phyloP scores from a whole-genome alignment of 2,329 filamentous ascomycete species.

The Diplocarpon rosae region DNA sequence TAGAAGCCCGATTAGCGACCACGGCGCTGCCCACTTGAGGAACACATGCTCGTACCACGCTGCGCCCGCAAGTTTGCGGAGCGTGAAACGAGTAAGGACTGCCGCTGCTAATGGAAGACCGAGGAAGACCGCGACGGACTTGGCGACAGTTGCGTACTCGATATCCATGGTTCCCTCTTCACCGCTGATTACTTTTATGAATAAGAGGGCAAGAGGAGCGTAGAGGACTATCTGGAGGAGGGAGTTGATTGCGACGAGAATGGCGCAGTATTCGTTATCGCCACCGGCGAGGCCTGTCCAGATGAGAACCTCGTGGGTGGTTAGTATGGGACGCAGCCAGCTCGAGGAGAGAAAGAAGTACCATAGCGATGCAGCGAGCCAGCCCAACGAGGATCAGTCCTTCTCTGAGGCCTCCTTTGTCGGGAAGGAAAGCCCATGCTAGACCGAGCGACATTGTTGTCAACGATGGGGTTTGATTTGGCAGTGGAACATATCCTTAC shows the following conservation, averaged over 20 bases:
- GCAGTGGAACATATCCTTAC: slow-evolving; percentile 9
- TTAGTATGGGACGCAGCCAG: neutral
- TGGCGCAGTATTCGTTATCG: slow-evolving; percentile 58
- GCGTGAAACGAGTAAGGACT: slow-evolving; percentile 56
- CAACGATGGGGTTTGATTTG: neutral
- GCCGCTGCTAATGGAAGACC: slow-evolving; percentile 75
- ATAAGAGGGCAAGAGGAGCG: slow-evolving; percentile 53
- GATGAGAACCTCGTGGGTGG: slow-evolving; percentile 38
- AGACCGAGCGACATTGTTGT: slow-evolving; percentile 36
- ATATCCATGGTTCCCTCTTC: slow-evolving; percentile 33
- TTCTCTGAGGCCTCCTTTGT: slow-evolving; percentile 44
- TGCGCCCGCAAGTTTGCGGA: slow-evolving; percentile 44
- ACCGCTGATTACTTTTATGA: slow-evolving; percentile 57
- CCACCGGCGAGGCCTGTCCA: slow-evolving; percentile 73
- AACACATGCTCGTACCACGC: slow-evolving; percentile 59
- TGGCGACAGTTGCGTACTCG: slow-evolving; percentile 59
- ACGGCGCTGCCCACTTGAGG: slow-evolving; percentile 57
- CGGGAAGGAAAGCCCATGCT: slow-evolving; percentile 57
- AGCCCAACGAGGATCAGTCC: slow-evolving; percentile 76
- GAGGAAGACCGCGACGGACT: slow-evolving; percentile 73
- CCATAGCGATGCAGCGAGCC: slow-evolving; percentile 84
- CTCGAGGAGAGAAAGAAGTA: slow-evolving; percentile 19
- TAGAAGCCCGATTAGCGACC: slow-evolving; percentile 70
- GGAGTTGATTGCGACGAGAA: slow-evolving; percentile 66
- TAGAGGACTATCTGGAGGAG: slow-evolving; percentile 65